phyloP scores from a whole-genome alignment of 768 basidiomycete species.

The Hortiboletus flavorubellus region DNA sequence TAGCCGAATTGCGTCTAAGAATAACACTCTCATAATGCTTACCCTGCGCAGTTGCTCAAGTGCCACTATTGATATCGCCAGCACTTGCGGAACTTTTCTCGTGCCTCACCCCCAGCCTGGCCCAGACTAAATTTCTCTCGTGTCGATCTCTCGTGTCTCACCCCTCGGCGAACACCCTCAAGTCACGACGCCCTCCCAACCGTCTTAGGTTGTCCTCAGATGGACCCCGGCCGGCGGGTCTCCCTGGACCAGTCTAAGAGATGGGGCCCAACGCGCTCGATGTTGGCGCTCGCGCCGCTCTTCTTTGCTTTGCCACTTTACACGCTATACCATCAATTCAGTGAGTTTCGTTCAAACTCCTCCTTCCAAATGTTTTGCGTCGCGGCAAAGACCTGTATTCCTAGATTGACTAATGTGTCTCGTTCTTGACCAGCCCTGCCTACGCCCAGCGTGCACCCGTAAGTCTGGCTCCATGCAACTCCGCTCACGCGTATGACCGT shows the following conservation, averaged over 20 bases:
- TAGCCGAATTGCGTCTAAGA: no score
- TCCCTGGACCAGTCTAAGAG: slow-evolving; percentile 1
- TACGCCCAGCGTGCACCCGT: slow-evolving; percentile 52
- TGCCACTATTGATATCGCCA: neutral
- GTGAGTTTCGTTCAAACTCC: slow-evolving; percentile 31
- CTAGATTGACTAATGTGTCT: slow-evolving; percentile 1
- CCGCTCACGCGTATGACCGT: neutral
- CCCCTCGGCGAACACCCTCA: neutral
- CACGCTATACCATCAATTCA: slow-evolving; percentile 46
- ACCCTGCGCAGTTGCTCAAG: no score
- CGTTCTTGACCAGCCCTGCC: slow-evolving; percentile 48
- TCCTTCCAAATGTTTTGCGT: neutral
- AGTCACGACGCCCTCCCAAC: neutral
- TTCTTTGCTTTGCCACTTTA: slow-evolving; percentile 48
- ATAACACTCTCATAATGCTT: no score
- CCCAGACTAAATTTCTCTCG: neutral
- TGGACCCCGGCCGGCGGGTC: neutral
- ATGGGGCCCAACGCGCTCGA: slow-evolving; percentile 61
- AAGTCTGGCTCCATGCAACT: slow-evolving; percentile 18
- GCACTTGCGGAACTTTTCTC: neutral
- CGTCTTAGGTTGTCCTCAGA: neutral
- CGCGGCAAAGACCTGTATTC: neutral
- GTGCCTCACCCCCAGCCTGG: no score
- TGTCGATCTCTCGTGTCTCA: neutral
- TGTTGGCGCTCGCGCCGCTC: slow-evolving; percentile 52